Evolutionary conservation across 345 rosid genomes (phyloP), one percentile per base, ranked within the genome.

Genomic region (Euclidium syriacum): DNA sequence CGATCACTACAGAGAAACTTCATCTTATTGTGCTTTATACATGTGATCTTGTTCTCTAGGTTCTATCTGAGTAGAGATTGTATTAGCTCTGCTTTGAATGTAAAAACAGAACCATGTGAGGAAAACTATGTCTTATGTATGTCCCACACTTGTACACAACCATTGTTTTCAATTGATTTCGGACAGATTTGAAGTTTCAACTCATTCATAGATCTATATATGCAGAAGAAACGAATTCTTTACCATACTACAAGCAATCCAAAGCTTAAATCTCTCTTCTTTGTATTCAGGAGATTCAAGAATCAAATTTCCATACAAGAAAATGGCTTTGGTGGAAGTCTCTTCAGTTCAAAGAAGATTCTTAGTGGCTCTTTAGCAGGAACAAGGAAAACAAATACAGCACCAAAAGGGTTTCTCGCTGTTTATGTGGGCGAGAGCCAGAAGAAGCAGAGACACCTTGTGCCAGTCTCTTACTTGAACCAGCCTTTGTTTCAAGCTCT

Each of bases 371-470:
- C 63, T 32, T 4, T 65, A 33, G 9, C 8, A 65, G n/a, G 62
- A 54, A 44, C 48, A 17, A 65, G 22, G 16, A 55, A 34, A n/a
- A n/a, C n/a, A n/a, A n/a, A n/a, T n/a, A n/a, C n/a, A 44, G 38
- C 70, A 55, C 29, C 55, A 41, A 65, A 65, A 54, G 38, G 55
- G n/a, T 76, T 74, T 44, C 50, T 75, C 23, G 78, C 74, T 0
- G 74, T 81, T 10, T 75, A 84, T 56, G 78, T 84, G 1, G 77
- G 79, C 29, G 80, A 79, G 57, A 50, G 8, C 20, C 63, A 77
- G 11, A 55, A 44, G 72, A 77, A 67, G 71, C 67, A 62, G 27
- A 73, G 79, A 62, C 73, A 60, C 25, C 27, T 77, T 29, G 72
- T 79, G 9, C 81, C 81, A 0, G 40, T 77, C 4, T 79, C 82